Evolutionary conservation across 345 rosid genomes (phyloP), one percentile per base, ranked within the genome.

Genomic region (Camelina laxa): DNA sequence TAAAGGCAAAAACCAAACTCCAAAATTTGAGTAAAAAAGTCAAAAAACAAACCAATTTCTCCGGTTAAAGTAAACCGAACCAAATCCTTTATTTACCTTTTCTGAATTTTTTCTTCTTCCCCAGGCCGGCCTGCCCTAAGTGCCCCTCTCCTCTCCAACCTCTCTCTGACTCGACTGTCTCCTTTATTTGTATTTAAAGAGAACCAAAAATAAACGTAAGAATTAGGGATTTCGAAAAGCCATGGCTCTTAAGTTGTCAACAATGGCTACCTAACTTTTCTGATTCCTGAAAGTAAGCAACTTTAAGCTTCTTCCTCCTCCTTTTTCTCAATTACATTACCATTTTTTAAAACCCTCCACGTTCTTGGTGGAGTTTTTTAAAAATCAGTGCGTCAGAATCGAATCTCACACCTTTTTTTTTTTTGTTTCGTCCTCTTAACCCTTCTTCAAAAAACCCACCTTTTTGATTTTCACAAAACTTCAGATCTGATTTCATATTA

Each of bases 161-260:
- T 21, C 49, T 70, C 8, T 31, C 7, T 31, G 24, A 22, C 24
- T 22, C 24, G 35, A 31, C 35, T 31, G 7, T 31, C 67, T 70
- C 47, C 35, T 59, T 48, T n/a, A 61, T 54, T 9, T 11, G 47
- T 56, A 54, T 39, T 53, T 67, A 66, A 22, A 2, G 24, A 22
- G 24, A 22, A 22, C 24, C 24, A 22, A 22, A 22, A 22, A 22
- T 22, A 22, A 22, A 22, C 24, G 24, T 22, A 22, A 22, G 24
- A 22, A 16, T 58, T 75, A 66, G 67, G 72, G 72, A 24, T 57
- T 66, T 45, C 44, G 42, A 66, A 74, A 74, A 66, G 78, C 78
- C 72, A 60, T 61, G 58, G 64, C 58, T 48, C 58, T 48, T 16
- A 42, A 42, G 15, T 53, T 33, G 74, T 76, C 80, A 62, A 76